phyloP scores from a whole-genome alignment of 148 eudicot genomes.

The Drosera capensis region DNA sequence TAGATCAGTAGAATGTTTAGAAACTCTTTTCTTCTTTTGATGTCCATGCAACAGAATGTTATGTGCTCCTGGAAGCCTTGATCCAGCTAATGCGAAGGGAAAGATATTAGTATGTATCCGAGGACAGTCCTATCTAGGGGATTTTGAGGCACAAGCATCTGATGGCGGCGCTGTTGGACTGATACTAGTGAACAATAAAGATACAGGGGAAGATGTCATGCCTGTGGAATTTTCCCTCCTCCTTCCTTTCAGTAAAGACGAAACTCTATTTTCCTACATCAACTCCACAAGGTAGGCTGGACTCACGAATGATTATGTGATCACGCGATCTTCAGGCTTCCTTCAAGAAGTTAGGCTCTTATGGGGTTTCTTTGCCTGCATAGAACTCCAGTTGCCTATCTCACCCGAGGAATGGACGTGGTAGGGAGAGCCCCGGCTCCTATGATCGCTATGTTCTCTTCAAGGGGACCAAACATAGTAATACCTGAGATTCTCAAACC shows the following conservation, averaged over 20 bases:
- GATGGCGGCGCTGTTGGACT: not conserved
- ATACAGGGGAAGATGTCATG: not conserved
- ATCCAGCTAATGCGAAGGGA: not conserved
- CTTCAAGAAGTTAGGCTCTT: not conserved
- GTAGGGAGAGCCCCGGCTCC: conserved; percentile 5
- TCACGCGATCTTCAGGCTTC: not conserved
- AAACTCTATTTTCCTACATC: conserved; percentile 3
- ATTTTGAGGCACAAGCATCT: not conserved
- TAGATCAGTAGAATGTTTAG: too few species aligned
- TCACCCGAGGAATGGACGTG: not conserved
- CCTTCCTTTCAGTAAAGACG: conserved; percentile 2
- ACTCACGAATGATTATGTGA: too few species aligned
- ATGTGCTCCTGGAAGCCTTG: not conserved
- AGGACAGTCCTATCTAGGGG: not conserved
- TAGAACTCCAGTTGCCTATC: not conserved
- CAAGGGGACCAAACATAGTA: conserved; percentile 11
- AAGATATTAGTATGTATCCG: not conserved
- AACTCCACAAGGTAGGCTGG: conserved; percentile 1
- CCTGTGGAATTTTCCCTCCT: not conserved
- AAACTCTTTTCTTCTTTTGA: not conserved
- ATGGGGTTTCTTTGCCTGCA: not conserved
- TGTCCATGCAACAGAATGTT: not conserved
- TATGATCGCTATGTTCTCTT: conserved; percentile 2
- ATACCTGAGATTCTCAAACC: conserved; percentile 11
- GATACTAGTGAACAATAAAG: not conserved